A percentile compares a stretch with the other conserved stretches of the same genome.
Conservation (phyloP, 768 basidiomycete genomes). For the Mycena leptocephala region DNA sequence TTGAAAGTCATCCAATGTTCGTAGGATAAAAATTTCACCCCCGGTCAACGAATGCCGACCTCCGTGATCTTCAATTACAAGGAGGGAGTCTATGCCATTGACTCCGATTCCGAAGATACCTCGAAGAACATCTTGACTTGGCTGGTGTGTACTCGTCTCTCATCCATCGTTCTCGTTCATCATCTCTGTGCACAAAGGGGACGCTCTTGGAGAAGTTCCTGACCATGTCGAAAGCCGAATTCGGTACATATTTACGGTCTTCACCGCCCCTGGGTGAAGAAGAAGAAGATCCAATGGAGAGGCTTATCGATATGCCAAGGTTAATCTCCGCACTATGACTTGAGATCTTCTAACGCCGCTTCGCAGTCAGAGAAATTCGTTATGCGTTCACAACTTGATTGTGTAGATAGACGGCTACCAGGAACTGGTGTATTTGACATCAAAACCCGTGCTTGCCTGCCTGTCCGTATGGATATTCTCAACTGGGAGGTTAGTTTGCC, state of each 20-base stretch:
- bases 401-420: slow-evolving; percentile 86
- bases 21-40: slow-evolving; percentile 78
- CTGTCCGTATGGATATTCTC: slow-evolving; percentile 87
- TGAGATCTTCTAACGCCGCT: neutral
- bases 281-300: slow-evolving; percentile 69
- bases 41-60: slow-evolving; percentile 85
- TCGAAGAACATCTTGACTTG: slow-evolving; percentile 84
- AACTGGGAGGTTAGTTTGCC: slow-evolving; percentile 76
- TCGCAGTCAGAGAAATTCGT: slow-evolving; percentile 74
- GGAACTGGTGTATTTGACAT: slow-evolving; percentile 96
- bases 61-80: slow-evolving; percentile 77
- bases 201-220: slow-evolving; percentile 92
- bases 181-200: slow-evolving; percentile 66
- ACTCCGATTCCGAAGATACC: slow-evolving; percentile 63
- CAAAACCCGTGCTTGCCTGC: slow-evolving; percentile 92
- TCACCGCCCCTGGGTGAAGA: slow-evolving; percentile 41
- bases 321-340: slow-evolving; percentile 47
- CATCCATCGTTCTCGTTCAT: neutral
- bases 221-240: slow-evolving; percentile 77
- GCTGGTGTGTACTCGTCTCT: slow-evolving; percentile 65
- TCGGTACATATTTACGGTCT: slow-evolving; percentile 69
- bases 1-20: neutral
- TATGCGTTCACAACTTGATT: slow-evolving; percentile 97
- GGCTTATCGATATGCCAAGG: slow-evolving; percentile 91
- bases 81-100: slow-evolving; percentile 79